These are phyloP conservation scores for Citrus mangshanensis DNA, from an alignment of 345 rosid species.

Conservation along the genomic window DNA sequence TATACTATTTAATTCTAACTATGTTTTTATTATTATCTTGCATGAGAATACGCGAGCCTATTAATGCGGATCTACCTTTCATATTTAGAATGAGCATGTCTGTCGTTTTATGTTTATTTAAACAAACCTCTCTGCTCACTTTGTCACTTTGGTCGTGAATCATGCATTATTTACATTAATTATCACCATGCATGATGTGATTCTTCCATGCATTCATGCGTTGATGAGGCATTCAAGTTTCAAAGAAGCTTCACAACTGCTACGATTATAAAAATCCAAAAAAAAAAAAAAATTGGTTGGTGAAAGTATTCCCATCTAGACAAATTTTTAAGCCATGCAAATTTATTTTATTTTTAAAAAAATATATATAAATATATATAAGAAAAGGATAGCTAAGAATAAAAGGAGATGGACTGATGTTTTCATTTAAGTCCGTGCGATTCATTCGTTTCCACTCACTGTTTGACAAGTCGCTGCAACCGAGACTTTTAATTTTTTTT, in stretches of 20 bases:
- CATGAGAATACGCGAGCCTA: constrained; percentile 45
- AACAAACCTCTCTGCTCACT: background rate
- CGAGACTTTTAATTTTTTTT: no score
- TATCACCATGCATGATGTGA: background rate
- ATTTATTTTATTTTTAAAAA: background rate
- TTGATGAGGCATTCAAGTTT: constrained; percentile 7
- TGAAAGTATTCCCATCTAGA: constrained; percentile 17
- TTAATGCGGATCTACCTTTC: constrained; percentile 37
- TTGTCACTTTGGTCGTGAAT: constrained; percentile 4
- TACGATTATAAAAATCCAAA: background rate
- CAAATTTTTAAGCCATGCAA: constrained; percentile 17
- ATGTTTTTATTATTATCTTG: constrained; percentile 12
- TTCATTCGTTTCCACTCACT: constrained; percentile 1
- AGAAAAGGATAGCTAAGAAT: constrained; percentile 23
- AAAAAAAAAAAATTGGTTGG: constrained; percentile 8
- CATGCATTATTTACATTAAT: background rate
- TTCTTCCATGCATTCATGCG: background rate
- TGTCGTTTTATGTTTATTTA: constrained; percentile 33
- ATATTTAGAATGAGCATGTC: constrained; percentile 50
- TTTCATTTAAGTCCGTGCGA: constrained; percentile 18
- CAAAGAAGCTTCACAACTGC: constrained; percentile 25
- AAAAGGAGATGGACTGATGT: constrained; percentile 28
- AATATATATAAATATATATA: background rate
- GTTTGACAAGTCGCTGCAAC: background rate
- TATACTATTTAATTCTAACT: background rate